Evolutionary conservation across 2,329 filamentous ascomycete genomes (phyloP).

Genomic region (Scytalidium sp.): DNA sequence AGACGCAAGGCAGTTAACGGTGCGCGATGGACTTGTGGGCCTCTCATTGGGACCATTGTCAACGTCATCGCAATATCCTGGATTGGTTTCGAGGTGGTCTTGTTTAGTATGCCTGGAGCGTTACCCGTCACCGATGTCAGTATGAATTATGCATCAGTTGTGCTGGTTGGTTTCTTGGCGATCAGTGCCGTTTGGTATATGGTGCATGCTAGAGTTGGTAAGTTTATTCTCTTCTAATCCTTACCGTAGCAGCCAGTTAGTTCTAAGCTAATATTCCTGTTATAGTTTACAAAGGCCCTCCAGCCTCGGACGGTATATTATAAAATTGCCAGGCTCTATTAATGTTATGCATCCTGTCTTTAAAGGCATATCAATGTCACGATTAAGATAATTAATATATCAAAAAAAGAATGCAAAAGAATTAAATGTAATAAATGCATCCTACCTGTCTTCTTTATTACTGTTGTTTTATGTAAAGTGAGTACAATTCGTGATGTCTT

Average conservation of each 20-base stretch:
- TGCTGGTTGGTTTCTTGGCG: conserved; percentile 51
- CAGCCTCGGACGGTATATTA: conserved; percentile 18
- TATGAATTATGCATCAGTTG: conserved; percentile 52
- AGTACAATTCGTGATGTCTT: too few species aligned
- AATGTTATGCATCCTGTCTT: too few species aligned
- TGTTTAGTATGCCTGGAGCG: conserved; percentile 62
- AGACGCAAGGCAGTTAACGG: conserved; percentile 49
- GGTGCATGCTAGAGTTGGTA: conserved; percentile 48
- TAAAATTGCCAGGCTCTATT: too few species aligned
- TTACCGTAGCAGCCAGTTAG: conserved; percentile 1
- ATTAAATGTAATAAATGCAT: too few species aligned
- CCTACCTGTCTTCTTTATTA: too few species aligned
- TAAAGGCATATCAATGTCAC: too few species aligned
- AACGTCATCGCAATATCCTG: conserved; percentile 58
- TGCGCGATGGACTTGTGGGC: conserved; percentile 54
- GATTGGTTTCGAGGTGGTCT: conserved; percentile 56
- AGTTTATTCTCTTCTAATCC: conserved; percentile 15
- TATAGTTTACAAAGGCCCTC: conserved; percentile 19
- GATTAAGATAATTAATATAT: too few species aligned
- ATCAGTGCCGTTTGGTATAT: conserved; percentile 49
- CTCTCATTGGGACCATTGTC: conserved; percentile 59
- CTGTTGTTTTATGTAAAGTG: too few species aligned
- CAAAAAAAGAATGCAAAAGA: too few species aligned
- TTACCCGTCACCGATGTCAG: conserved; percentile 54
- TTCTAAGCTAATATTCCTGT: not conserved